phyloP scores from a whole-genome alignment of 306 rosid genomes.

The Sindora glabra region DNA sequence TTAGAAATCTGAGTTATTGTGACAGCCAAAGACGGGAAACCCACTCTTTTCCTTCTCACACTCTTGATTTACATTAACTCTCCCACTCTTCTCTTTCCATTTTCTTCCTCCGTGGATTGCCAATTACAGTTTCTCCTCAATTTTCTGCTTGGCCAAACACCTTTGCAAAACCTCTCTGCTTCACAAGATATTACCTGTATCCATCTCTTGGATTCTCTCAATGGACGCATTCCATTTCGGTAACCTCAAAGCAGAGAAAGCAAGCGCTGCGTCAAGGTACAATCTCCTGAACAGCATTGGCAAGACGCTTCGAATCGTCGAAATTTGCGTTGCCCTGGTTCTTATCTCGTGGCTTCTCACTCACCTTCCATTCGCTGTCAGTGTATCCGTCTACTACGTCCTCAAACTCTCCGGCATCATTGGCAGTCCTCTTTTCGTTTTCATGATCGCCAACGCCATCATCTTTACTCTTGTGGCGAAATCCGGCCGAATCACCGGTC shows the following conservation, averaged over 20 bases:
- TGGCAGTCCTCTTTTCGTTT: conserved; percentile 55
- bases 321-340: conserved; percentile 29
- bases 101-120: neutral
- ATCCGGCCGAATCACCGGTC: conserved; percentile 17
- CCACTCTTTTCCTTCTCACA: neutral
- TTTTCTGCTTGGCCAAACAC: neutral
- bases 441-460: conserved; percentile 60
- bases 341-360: conserved; percentile 45
- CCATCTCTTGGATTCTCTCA: no score
- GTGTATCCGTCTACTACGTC: conserved; percentile 33
- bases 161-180: no score
- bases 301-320: conserved; percentile 38
- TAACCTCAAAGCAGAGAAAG: conserved; percentile 19
- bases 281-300: conserved; percentile 24
- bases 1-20: neutral
- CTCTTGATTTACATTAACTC: no score
- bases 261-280: conserved; percentile 9
- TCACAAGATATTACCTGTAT: neutral
- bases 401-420: conserved; percentile 25
- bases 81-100: no score
- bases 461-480: conserved; percentile 50
- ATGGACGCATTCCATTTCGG: conserved; percentile 40
- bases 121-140: neutral
- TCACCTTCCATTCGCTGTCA: conserved; percentile 48
- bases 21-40: neutral